Evolutionary conservation across 2,329 filamentous ascomycete species (phyloP), one percentile per base, ranked within the genome.

Genomic region (Parastagonospora nodorum): DNA sequence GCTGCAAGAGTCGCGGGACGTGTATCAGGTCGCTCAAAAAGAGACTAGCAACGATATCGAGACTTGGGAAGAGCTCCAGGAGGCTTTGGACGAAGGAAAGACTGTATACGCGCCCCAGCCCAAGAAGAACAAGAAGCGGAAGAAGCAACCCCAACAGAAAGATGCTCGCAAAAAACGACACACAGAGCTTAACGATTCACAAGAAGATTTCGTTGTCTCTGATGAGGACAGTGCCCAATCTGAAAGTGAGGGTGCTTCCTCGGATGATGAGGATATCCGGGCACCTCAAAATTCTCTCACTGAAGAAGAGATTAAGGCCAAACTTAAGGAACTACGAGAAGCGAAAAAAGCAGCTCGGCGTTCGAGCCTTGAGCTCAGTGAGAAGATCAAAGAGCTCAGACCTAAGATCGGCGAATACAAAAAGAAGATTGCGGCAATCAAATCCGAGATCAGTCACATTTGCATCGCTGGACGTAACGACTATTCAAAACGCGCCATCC

Each of bases 381-480:
- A 61, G 4, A 50, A 69, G 24, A 70, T 76, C 8, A 66, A 65
- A 4, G 57, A 66, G n/a, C 24, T 75, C 3, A 60, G 57, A 30
- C 51, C 65, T 11, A 44, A 66, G 12, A 61, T 76, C 7, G 52
- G 49, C 2, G 58, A 63, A 11, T 47, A 74, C 5, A 57, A 75
- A 9, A 48, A 61, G 1, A 63, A 72, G 30, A 53, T 69, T 11
- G 61, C 60, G 2, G 52, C 62, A 1, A 63, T 78, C 12, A 61
- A 74, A 36, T 69, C 66, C 8, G 50, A 74, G 30, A 66, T 74
- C 48, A 74, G 63, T 36, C 67, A 64, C 2, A 63, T 76, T 1
- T 81, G 84, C 53, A 84, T 88, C 48, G 69, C 74, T 12, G 78
- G 77, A 4, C 75, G 85, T 19, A 88, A 88, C 45, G 62, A 78